These are phyloP conservation scores for Ophiognomonia clavigignenti-juglandacearum DNA, from an alignment of 2,329 filamentous ascomycete species.

Conservation along the genomic window DNA sequence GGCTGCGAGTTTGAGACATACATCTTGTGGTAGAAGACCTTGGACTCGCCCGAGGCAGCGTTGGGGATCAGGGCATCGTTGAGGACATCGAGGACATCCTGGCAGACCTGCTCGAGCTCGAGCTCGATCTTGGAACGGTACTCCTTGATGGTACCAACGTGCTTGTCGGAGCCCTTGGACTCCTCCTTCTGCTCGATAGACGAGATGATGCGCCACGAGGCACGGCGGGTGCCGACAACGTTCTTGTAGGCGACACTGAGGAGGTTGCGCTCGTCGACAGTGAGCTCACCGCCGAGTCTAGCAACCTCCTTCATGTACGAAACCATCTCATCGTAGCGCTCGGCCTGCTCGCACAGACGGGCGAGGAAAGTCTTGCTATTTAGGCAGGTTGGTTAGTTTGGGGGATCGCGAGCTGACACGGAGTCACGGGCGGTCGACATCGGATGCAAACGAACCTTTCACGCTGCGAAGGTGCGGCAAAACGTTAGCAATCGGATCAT, in stretches of 20 bases:
- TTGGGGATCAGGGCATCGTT: conserved; percentile 92
- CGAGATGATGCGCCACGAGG: conserved; percentile 98
- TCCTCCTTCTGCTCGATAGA: conserved; percentile 99
- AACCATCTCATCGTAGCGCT: conserved; percentile 99
- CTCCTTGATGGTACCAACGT: conserved; percentile 88
- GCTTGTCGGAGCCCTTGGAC: conserved; percentile 95
- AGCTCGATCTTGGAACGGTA: conserved; percentile 98
- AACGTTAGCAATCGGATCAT: conserved; percentile 20
- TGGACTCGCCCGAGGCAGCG: conserved; percentile 94
- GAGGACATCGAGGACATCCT: conserved; percentile 93
- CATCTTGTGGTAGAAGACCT: conserved; percentile 99
- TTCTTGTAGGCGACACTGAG: conserved; percentile 99
- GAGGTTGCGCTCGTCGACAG: conserved; percentile 96
- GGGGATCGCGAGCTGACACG: conserved; percentile 13
- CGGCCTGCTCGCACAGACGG: conserved; percentile 99
- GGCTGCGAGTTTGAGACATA: conserved; percentile 43
- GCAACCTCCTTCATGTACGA: conserved; percentile 99
- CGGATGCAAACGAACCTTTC: conserved; percentile 25
- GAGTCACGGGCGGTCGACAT: conserved; percentile 4
- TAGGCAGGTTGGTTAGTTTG: conserved; percentile 28
- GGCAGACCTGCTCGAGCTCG: conserved; percentile 96
- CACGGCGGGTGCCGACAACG: conserved; percentile 95
- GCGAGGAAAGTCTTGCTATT: conserved; percentile 98
- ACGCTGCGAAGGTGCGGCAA: conserved; percentile 19
- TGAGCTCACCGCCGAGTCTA: conserved; percentile 75